Evolutionary conservation across 495 filamentous ascomycete genomes (phyloP).

Genomic region (Collariella sp.): DNA sequence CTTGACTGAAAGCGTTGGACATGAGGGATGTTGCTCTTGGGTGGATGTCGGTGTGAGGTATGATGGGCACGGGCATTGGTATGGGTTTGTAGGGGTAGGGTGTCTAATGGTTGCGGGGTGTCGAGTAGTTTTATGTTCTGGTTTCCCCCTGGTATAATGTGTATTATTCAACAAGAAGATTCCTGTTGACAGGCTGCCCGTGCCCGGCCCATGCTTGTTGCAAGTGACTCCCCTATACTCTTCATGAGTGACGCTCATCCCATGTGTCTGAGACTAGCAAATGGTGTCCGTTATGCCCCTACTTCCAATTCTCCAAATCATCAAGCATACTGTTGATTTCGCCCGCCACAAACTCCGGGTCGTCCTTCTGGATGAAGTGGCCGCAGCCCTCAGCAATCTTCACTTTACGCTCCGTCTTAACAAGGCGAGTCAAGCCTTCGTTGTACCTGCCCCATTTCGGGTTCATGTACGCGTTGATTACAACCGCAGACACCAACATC

Average conservation of each 20-base stretch:
- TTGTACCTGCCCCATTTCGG: constrained; percentile 51
- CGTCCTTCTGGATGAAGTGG: constrained; percentile 56
- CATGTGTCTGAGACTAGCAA: too few relatives aligned
- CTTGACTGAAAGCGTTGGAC: background rate
- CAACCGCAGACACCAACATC: constrained; percentile 30
- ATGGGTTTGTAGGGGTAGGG: too few relatives aligned
- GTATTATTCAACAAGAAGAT: too few relatives aligned
- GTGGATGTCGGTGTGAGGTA: background rate
- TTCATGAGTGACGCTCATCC: too few relatives aligned
- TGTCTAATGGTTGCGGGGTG: too few relatives aligned
- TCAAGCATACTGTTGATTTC: constrained; percentile 38
- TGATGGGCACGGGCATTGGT: too few relatives aligned
- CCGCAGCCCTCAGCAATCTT: constrained; percentile 47
- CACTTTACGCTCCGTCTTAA: constrained; percentile 35
- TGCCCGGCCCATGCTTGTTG: too few relatives aligned
- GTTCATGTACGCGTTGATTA: constrained; percentile 46
- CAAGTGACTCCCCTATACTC: too few relatives aligned
- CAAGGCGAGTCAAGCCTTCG: constrained; percentile 43
- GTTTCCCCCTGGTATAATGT: too few relatives aligned
- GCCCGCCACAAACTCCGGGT: constrained; percentile 47
- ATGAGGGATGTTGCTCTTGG: background rate
- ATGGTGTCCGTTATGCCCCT: background rate
- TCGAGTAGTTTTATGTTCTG: too few relatives aligned
- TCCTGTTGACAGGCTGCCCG: too few relatives aligned
- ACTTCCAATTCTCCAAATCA: background rate